A percentile compares a stretch with the other conserved stretches of the same genome.
These are phyloP conservation scores for Aspergillus sp. DNA, from an alignment of 2,329 filamentous ascomycete species.

Conservation along the genomic window DNA sequence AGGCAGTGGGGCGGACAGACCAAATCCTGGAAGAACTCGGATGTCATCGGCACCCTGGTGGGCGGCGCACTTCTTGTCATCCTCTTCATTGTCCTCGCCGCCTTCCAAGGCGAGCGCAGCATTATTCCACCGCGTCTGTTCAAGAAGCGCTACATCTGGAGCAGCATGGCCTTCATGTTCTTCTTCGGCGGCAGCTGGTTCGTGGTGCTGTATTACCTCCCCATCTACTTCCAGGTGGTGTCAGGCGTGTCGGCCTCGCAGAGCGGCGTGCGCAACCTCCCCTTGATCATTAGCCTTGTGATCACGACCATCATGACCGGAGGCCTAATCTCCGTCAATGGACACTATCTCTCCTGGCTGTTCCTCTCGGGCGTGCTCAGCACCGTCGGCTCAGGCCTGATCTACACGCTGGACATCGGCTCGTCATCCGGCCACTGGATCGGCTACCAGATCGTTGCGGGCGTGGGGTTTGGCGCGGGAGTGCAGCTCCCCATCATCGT, in stretches of 20 bases:
- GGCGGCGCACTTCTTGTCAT: not conserved
- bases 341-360: too few species aligned
- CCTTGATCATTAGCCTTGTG: slow-evolving; percentile 34
- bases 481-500: not conserved
- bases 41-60: slow-evolving; percentile 51
- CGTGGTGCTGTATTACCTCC: slow-evolving; percentile 34
- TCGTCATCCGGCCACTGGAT: slow-evolving; percentile 33
- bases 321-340: not conserved
- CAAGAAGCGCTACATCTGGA: slow-evolving; percentile 8
- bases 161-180: not conserved
- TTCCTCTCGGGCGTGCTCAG: not conserved
- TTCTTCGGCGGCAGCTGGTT: not conserved
- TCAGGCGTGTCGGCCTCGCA: slow-evolving; percentile 41
- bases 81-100: slow-evolving; percentile 18
- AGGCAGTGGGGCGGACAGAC: slow-evolving; percentile 58
- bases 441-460: slow-evolving; percentile 26
- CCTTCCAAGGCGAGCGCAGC: not conserved
- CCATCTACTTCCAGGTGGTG: slow-evolving; percentile 50
- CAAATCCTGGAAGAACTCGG: slow-evolving; percentile 52
- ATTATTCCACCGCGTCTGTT: not conserved
- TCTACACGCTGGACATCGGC: slow-evolving; percentile 34
- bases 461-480: not conserved
- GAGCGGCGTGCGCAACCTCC: slow-evolving; percentile 44
- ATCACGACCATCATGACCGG: slow-evolving; percentile 19
- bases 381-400: slow-evolving; percentile 11